These are phyloP conservation scores for Vicia sativa DNA, from an alignment of 306 rosid genomes.

Conservation along the genomic window DNA sequence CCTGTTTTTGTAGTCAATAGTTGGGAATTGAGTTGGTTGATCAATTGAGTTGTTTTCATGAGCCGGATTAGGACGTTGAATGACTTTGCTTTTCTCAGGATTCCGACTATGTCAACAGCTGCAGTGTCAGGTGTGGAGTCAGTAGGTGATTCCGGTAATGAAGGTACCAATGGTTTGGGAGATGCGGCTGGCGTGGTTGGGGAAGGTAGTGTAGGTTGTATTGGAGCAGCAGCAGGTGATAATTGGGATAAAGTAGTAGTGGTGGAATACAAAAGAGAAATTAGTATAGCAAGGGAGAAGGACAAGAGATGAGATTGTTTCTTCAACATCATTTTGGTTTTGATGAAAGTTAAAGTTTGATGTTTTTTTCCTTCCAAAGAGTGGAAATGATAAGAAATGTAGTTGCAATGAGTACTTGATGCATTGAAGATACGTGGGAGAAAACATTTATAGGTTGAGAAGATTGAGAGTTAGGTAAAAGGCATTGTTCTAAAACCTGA, in stretches of 20 bases:
- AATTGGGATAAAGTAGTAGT: conserved; percentile 40
- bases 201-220: conserved; percentile 22
- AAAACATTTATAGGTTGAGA: conserved; percentile 33
- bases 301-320: conserved; percentile 28
- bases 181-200: conserved; percentile 33
- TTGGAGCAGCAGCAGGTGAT: conserved; percentile 50
- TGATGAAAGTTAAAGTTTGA: not conserved
- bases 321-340: conserved; percentile 23
- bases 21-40: too few relatives aligned
- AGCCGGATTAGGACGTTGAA: too few relatives aligned
- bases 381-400: too few relatives aligned
- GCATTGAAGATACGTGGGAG: conserved; percentile 12
- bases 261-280: conserved; percentile 31
- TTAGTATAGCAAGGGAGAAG: conserved; percentile 33
- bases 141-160: conserved; percentile 43
- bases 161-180: conserved; percentile 44
- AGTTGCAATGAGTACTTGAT: conserved; percentile 15
- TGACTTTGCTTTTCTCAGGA: too few relatives aligned
- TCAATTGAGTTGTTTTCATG: too few relatives aligned
- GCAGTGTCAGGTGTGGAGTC: conserved; percentile 43
- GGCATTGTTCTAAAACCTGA: not conserved
- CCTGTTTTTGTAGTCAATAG: too few relatives aligned
- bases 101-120: too few relatives aligned
- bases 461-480: conserved; percentile 39
- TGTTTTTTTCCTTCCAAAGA: not conserved